A percentile compares a stretch with the other conserved stretches of the same genome.
phyloP scores from a whole-genome alignment of 2,329 filamentous ascomycete genomes.

The Cryphonectria japonica region DNA sequence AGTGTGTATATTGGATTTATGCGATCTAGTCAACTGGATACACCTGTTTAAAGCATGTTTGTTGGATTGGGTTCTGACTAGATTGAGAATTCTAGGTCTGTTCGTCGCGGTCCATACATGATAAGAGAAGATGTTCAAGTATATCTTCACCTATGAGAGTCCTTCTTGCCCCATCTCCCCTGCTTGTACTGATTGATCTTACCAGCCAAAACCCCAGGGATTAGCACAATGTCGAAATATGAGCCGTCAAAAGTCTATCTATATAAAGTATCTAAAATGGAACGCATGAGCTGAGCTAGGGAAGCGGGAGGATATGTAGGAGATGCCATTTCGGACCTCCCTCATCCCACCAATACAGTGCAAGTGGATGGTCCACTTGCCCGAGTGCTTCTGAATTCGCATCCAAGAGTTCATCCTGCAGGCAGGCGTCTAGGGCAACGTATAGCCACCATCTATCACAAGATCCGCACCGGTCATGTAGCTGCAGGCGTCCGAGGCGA shows the following conservation, averaged over 20 bases:
- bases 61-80: too few species aligned
- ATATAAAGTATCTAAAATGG: neutral
- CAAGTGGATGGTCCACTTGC: neutral
- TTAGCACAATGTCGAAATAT: too few species aligned
- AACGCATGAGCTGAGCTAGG: neutral
- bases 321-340: neutral
- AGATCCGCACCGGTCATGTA: slow-evolving; percentile 54
- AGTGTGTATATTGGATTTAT: too few species aligned
- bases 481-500: slow-evolving; percentile 50
- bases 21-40: too few species aligned
- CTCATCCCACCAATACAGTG: neutral
- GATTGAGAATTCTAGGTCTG: too few species aligned
- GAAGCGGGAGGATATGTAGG: neutral
- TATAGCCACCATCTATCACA: slow-evolving; percentile 54
- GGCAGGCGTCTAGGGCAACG: slow-evolving; percentile 23
- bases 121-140: too few species aligned
- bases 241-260: neutral
- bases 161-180: too few species aligned
- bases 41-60: too few species aligned
- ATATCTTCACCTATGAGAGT: too few species aligned
- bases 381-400: neutral
- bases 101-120: too few species aligned
- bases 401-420: neutral
- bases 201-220: too few species aligned
- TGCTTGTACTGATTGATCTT: too few species aligned